Evolutionary conservation across 306 rosid species (phyloP).

Genomic region (Calophaca sinica): DNA sequence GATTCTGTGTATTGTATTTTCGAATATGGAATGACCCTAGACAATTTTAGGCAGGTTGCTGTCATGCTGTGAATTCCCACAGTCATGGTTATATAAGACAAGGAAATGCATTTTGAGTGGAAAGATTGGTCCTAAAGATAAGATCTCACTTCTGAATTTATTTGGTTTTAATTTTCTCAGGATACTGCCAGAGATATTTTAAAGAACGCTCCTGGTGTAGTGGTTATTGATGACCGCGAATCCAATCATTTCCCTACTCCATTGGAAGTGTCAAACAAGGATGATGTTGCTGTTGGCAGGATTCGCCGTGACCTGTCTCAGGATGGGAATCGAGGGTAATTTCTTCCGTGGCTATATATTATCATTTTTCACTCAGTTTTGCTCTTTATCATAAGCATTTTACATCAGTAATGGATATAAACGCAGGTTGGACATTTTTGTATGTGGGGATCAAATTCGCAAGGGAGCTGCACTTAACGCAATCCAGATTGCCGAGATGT

Average conservation of each 20-base stretch:
- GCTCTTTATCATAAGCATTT: slow-evolving; percentile 28
- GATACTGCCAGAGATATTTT: slow-evolving; percentile 82
- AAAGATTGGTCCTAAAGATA: neutral
- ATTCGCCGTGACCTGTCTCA: slow-evolving; percentile 90
- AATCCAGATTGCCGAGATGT: slow-evolving; percentile 94
- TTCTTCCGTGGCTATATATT: neutral
- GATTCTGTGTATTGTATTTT: neutral
- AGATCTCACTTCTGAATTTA: slow-evolving; percentile 11
- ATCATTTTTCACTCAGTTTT: slow-evolving; percentile 3
- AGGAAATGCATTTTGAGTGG: slow-evolving; percentile 16
- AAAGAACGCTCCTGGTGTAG: slow-evolving; percentile 85
- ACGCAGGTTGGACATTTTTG: slow-evolving; percentile 87
- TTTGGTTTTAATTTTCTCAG: slow-evolving; percentile 52
- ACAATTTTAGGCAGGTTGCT: slow-evolving; percentile 27
- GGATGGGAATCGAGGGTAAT: slow-evolving; percentile 85
- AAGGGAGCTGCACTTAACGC: slow-evolving; percentile 99
- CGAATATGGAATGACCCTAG: slow-evolving; percentile 9
- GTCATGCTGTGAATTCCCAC: neutral
- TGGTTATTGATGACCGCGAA: slow-evolving; percentile 83
- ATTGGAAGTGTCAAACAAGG: slow-evolving; percentile 90
- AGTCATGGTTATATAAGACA: neutral
- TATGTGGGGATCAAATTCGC: slow-evolving; percentile 98
- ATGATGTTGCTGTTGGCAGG: slow-evolving; percentile 92
- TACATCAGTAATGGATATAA: slow-evolving; percentile 42
- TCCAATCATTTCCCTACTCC: slow-evolving; percentile 94